Conservation (phyloP, 139 green algal species). For the Yamagishiella unicocca region DNA sequence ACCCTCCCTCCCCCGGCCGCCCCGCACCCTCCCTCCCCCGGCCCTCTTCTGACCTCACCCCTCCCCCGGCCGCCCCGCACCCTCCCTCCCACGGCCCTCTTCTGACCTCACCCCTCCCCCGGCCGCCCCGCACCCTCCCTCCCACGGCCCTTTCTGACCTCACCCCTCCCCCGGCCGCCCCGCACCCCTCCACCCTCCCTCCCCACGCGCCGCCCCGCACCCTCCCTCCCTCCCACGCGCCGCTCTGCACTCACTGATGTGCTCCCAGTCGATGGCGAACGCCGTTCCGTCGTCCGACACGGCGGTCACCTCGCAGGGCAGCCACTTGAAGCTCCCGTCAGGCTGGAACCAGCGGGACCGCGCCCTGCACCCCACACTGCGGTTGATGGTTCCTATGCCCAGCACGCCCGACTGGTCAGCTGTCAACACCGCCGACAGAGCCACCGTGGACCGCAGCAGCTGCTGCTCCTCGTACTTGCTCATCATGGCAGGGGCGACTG, state of each 20-base stretch:
- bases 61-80: no score
- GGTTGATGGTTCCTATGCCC: not conserved
- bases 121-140: no score
- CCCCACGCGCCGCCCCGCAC: no score
- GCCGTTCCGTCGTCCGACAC: constrained; percentile 24
- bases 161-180: no score
- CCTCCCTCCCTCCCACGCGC: not conserved
- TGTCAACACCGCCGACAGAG: constrained; percentile 38
- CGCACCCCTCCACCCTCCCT: no score
- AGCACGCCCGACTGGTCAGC: constrained; percentile 36
- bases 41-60: no score
- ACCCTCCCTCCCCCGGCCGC: no score
- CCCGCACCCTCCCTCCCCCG: no score
- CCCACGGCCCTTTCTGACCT: no score
- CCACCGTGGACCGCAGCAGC: constrained; percentile 4
- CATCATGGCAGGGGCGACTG: constrained; percentile 6
- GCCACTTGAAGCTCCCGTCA: constrained; percentile 52
- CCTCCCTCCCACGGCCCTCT: no score
- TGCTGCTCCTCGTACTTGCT: constrained; percentile 31
- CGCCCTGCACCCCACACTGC: constrained; percentile 27
- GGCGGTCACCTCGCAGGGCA: constrained; percentile 41
- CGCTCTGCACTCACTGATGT: constrained; percentile 23
- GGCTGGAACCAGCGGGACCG: constrained; percentile 40
- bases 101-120: no score
- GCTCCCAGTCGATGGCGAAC: constrained; percentile 47